phyloP scores from a whole-genome alignment of 331 rosid species.

The Cydonia oblonga region DNA sequence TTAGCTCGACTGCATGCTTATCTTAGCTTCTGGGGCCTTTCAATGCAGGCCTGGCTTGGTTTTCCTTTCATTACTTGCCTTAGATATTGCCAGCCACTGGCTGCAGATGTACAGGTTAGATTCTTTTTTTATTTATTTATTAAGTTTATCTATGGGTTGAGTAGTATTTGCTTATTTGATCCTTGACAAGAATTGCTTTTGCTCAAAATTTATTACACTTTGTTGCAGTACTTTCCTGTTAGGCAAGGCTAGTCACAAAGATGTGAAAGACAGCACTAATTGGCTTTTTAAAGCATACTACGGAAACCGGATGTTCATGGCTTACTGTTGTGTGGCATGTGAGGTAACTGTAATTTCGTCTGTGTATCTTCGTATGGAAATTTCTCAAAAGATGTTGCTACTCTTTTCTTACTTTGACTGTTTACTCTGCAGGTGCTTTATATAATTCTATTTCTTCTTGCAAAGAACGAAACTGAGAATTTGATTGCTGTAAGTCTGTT shows the following conservation, averaged over 20 bases:
- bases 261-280: constrained; percentile 89
- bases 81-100: constrained; percentile 98
- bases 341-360: constrained; percentile 44
- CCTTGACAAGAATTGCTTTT: constrained; percentile 2
- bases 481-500: constrained; percentile 54
- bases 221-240: constrained; percentile 72
- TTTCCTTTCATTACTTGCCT: constrained; percentile 80
- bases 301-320: constrained; percentile 92
- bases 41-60: constrained; percentile 73
- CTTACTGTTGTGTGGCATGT: constrained; percentile 86
- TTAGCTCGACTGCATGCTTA: constrained; percentile 9
- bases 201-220: not conserved
- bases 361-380: not conserved
- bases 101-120: constrained; percentile 92
- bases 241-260: constrained; percentile 96
- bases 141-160: not conserved
- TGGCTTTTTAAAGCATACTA: constrained; percentile 90
- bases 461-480: constrained; percentile 50
- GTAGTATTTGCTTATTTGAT: not conserved
- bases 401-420: constrained; percentile 17
- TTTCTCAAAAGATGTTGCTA: no score
- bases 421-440: constrained; percentile 64
- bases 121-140: not conserved
- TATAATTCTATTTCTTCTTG: constrained; percentile 58
- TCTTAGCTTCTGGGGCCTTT: constrained; percentile 28